Evolutionary conservation across 495 filamentous ascomycete genomes (phyloP).

Genomic region (Tetracladium marchalianum): DNA sequence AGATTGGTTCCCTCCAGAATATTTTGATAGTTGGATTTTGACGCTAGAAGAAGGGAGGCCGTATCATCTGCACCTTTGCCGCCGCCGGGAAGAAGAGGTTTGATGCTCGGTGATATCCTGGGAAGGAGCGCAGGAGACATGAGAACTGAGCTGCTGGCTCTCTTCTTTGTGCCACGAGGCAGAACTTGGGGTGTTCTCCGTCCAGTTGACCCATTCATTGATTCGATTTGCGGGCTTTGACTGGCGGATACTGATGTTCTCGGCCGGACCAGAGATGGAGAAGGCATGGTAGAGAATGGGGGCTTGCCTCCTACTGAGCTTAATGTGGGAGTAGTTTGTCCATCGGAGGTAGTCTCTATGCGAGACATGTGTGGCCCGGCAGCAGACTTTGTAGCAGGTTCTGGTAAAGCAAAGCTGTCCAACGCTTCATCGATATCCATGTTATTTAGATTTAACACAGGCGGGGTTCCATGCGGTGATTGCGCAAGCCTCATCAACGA

Average conservation of each 20-base stretch:
- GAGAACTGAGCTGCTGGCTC: slow-evolving; percentile 69
- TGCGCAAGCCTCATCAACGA: slow-evolving; percentile 54
- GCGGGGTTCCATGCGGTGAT: slow-evolving; percentile 6
- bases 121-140: slow-evolving; percentile 76
- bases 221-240: slow-evolving; percentile 42
- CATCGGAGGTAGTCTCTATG: slow-evolving; percentile 32
- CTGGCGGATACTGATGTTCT: slow-evolving; percentile 30
- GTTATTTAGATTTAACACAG: not conserved
- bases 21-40: slow-evolving; percentile 97
- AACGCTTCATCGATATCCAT: slow-evolving; percentile 20
- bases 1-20: slow-evolving; percentile 88
- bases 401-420: slow-evolving; percentile 19
- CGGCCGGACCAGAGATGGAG: slow-evolving; percentile 32
- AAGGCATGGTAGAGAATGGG: slow-evolving; percentile 34
- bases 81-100: slow-evolving; percentile 72
- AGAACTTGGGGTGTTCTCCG: slow-evolving; percentile 35
- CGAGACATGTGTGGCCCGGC: slow-evolving; percentile 30
- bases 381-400: slow-evolving; percentile 11
- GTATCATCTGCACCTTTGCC: slow-evolving; percentile 45
- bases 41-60: slow-evolving; percentile 76
- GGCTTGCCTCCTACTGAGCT: slow-evolving; percentile 25
- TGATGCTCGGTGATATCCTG: slow-evolving; percentile 89
- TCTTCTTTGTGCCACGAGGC: slow-evolving; percentile 51
- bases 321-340: slow-evolving; percentile 24
- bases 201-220: slow-evolving; percentile 16